Percentiles rank a stretch among this genome's conserved stretches.
phyloP scores from a whole-genome alignment of 768 basidiomycete species.

The Russula vinacea region DNA sequence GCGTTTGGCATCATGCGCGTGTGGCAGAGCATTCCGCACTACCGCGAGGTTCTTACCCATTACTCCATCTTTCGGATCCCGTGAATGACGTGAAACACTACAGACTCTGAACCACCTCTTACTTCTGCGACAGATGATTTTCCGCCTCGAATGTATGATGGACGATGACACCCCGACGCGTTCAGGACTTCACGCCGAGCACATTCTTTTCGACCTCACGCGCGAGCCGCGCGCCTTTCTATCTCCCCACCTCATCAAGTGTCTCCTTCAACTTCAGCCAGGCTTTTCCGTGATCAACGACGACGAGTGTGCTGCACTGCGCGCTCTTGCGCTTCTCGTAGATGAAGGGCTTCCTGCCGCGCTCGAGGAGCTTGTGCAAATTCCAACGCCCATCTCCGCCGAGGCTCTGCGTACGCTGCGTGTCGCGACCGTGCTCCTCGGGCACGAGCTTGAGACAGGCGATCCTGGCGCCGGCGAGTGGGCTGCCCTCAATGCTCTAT shows the following conservation, averaged over 20 bases:
- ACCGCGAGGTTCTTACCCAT: constrained; percentile 54
- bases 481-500: constrained; percentile 53
- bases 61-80: not conserved
- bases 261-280: constrained; percentile 54
- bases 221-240: constrained; percentile 60
- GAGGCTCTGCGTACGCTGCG: constrained; percentile 57
- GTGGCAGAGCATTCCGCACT: constrained; percentile 68
- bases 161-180: constrained; percentile 59
- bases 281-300: constrained; percentile 63
- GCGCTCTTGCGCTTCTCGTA: constrained; percentile 61
- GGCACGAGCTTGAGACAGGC: constrained; percentile 48
- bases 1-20: constrained; percentile 58
- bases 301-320: constrained; percentile 55
- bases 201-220: constrained; percentile 58
- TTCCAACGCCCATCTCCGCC: constrained; percentile 49
- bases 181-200: constrained; percentile 65
- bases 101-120: constrained; percentile 75
- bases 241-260: constrained; percentile 54
- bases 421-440: constrained; percentile 58
- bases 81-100: constrained; percentile 3
- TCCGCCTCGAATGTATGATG: constrained; percentile 71
- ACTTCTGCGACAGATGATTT: constrained; percentile 66
- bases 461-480: constrained; percentile 46
- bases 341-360: constrained; percentile 64
- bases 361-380: constrained; percentile 55